Evolutionary conservation across 202 grass and related monocot genomes (phyloP).

Genomic region (Carex arenaria): DNA sequence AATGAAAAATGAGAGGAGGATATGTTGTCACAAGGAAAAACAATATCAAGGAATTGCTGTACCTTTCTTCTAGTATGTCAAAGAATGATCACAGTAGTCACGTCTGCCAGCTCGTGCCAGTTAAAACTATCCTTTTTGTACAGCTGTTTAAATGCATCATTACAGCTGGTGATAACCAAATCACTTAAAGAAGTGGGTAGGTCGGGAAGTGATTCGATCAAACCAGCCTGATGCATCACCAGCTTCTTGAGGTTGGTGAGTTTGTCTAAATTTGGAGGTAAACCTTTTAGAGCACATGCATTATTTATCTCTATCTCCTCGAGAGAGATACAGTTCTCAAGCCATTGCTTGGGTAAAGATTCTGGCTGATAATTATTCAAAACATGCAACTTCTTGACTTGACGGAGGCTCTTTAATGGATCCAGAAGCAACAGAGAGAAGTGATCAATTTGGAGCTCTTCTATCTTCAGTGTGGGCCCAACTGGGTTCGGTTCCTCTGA

Average conservation of each 20-base stretch:
- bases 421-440: slow-evolving; percentile 10
- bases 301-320: not conserved
- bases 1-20: too few relatives aligned
- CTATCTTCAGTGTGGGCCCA: not conserved
- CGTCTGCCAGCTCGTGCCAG: not conserved
- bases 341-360: slow-evolving; percentile 35
- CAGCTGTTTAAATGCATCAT: not conserved
- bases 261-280: not conserved
- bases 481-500: not conserved
- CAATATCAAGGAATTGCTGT: not conserved
- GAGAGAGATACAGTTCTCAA: slow-evolving; percentile 15
- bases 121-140: slow-evolving; percentile 12
- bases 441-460: slow-evolving; percentile 22
- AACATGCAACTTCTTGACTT: slow-evolving; percentile 25
- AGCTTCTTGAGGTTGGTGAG: not conserved
- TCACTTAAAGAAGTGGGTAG: not conserved
- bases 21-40: not conserved
- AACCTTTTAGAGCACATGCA: not conserved
- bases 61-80: not conserved
- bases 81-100: not conserved
- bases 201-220: not conserved
- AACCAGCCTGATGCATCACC: not conserved
- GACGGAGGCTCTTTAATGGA: slow-evolving; percentile 24
- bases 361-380: not conserved
- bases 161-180: slow-evolving; percentile 11